Evolutionary conservation across 2,329 filamentous ascomycete species (phyloP), one percentile per base, ranked within the genome.

Genomic region (Alternaria conjuncta): DNA sequence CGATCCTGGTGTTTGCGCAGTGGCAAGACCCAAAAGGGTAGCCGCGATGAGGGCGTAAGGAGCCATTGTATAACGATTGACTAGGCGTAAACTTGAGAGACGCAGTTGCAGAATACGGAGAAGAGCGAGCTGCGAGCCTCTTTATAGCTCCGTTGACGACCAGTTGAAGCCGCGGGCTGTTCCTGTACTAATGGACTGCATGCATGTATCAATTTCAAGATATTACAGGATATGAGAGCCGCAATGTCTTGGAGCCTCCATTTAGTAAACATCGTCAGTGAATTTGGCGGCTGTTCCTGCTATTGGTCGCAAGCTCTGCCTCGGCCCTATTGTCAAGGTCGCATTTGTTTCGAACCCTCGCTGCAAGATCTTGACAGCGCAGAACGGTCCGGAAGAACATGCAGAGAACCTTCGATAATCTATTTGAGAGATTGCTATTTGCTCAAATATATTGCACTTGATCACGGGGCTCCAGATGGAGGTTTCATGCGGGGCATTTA

Each of bases 1-100:
- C 10, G 10, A 11, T 11, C 76, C 75, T 8, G 70, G 71, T 5
- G 75, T 72, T 59, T 80, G 78, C 18, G 78, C 77, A 43, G 68
- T 58, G 9, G 68, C 71, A 46, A 78, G 56, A 36, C 71, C 71
- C 41, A 78, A 51, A 21, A 80, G 64, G 32, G 73, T 57, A 13
- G 73, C 70, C 26, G 68, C 68, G 36, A 78, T 45, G 32, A 79
- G 55, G 4, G 66, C 51, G 60, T 73, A 74, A 12, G 70, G 70
- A 50, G 73, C 66, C 73, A 76, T 77, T 30, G 30, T 63, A 18
- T 25, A 62, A 49, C 13, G 56, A 28, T 21, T 25, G 10, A 28
- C 41, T 12, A 4, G 36, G 15, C 20, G 12, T 6, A n/a, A 51
- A 43, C 9, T 36, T 32, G 26, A 49, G 20, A 3, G 30, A 28